Percentiles rank a stretch among this genome's conserved stretches.
phyloP scores from a whole-genome alignment of 2,329 filamentous ascomycete species.

The Fusarium sp. region DNA sequence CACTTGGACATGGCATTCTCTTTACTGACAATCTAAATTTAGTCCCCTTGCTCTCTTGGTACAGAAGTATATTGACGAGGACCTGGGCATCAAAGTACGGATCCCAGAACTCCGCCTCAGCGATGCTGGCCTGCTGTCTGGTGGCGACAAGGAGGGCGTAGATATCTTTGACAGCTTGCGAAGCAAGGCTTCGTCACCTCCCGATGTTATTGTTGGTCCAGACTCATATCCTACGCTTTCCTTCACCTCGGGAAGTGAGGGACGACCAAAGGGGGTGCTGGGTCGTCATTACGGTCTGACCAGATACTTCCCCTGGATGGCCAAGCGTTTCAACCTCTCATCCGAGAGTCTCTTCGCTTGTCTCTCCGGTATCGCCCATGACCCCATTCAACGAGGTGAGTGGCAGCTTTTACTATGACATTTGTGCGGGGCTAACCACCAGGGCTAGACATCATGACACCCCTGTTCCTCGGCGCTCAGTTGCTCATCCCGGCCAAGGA shows the following conservation, averaged over 20 bases:
- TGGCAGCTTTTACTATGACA: neutral
- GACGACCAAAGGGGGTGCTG: slow-evolving; percentile 84
- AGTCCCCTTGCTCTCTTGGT: slow-evolving; percentile 64
- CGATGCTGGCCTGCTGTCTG: slow-evolving; percentile 78
- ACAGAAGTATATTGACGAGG: slow-evolving; percentile 75
- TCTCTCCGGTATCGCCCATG: slow-evolving; percentile 85
- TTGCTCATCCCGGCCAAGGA: slow-evolving; percentile 83
- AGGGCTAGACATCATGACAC: slow-evolving; percentile 82
- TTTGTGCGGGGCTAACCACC: neutral
- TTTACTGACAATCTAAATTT: slow-evolving; percentile 3
- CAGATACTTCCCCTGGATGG: slow-evolving; percentile 96
- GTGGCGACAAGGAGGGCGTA: slow-evolving; percentile 72
- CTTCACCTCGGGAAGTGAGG: slow-evolving; percentile 81
- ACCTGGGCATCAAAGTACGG: slow-evolving; percentile 78
- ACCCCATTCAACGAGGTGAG: slow-evolving; percentile 71
- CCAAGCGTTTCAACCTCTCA: slow-evolving; percentile 79
- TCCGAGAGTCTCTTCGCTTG: slow-evolving; percentile 82
- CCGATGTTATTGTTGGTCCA: slow-evolving; percentile 79
- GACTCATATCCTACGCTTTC: slow-evolving; percentile 83
- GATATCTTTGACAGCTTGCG: slow-evolving; percentile 73
- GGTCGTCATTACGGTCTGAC: slow-evolving; percentile 90
- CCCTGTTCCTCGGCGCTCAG: slow-evolving; percentile 85
- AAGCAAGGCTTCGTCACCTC: slow-evolving; percentile 65
- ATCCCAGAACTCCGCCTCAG: slow-evolving; percentile 79
- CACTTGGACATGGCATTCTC: neutral